These are phyloP conservation scores for Zymoseptoria brevis DNA, from an alignment of 2,329 filamentous ascomycete genomes.

Conservation along the genomic window DNA sequence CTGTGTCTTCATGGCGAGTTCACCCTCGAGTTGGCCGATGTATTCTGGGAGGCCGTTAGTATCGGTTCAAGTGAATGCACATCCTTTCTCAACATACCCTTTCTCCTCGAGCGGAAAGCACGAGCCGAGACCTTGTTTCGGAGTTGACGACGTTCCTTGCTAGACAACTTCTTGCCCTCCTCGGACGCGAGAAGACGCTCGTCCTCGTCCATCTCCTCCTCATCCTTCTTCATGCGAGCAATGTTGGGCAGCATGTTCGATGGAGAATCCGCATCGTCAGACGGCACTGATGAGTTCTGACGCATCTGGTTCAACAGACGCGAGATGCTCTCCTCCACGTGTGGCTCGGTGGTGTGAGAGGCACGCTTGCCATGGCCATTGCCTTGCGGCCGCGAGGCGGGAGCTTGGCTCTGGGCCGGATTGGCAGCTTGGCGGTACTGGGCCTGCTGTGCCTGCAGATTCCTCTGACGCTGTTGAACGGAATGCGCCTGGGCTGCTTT, in stretches of 20 bases:
- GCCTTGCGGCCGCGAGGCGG: slow-evolving; percentile 24
- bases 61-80: neutral
- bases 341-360: slow-evolving; percentile 38
- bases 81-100: slow-evolving; percentile 57
- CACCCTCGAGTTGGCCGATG: slow-evolving; percentile 85
- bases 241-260: slow-evolving; percentile 54
- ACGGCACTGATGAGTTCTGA: slow-evolving; percentile 53
- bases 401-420: slow-evolving; percentile 13
- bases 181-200: slow-evolving; percentile 90
- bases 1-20: slow-evolving; percentile 74
- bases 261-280: slow-evolving; percentile 40
- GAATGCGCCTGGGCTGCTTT: slow-evolving; percentile 35
- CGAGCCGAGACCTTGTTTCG: slow-evolving; percentile 98
- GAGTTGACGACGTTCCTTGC: slow-evolving; percentile 93
- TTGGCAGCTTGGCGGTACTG: slow-evolving; percentile 29
- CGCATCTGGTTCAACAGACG: slow-evolving; percentile 90
- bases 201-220: slow-evolving; percentile 98
- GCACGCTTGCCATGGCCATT: slow-evolving; percentile 38
- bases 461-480: slow-evolving; percentile 45
- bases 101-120: slow-evolving; percentile 94
- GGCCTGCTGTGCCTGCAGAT: slow-evolving; percentile 32
- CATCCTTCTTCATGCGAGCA: slow-evolving; percentile 75
- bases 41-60: slow-evolving; percentile 70
- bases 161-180: slow-evolving; percentile 97
- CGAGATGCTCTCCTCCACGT: slow-evolving; percentile 79